A percentile compares a stretch with the other conserved stretches of the same genome.
Evolutionary conservation across 176 grass and related monocot species (phyloP).

Genomic region (Avena sativa): DNA sequence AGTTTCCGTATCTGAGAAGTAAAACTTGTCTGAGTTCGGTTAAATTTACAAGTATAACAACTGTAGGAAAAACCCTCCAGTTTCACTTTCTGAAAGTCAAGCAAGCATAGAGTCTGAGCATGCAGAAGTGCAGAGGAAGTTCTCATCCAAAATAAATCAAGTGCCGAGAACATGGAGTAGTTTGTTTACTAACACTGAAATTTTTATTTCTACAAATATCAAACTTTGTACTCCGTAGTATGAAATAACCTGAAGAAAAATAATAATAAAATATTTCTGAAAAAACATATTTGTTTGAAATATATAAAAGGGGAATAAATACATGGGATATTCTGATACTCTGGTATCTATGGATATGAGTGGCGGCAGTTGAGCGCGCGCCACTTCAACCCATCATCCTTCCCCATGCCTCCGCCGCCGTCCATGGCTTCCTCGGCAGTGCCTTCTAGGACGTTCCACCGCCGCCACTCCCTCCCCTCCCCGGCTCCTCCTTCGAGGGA

Average conservation of each 20-base stretch:
- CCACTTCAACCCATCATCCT: slow-evolving; percentile 27
- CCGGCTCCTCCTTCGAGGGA: background rate
- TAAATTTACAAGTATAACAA: background rate
- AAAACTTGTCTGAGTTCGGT: background rate
- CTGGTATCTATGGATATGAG: slow-evolving; percentile 42
- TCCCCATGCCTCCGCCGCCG: background rate
- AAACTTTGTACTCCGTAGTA: background rate
- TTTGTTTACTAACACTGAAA: too few relatives aligned
- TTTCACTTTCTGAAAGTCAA: background rate
- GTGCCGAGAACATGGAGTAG: too few relatives aligned
- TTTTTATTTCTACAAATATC: too few relatives aligned
- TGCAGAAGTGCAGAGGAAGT: background rate
- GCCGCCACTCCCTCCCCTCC: background rate
- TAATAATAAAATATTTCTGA: background rate
- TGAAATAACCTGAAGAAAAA: background rate
- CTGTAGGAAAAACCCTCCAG: background rate
- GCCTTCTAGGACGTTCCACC: slow-evolving; percentile 48
- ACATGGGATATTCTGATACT: slow-evolving; percentile 42
- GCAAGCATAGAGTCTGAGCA: background rate
- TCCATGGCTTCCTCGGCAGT: slow-evolving; percentile 43
- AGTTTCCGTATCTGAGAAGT: background rate
- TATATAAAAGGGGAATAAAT: background rate
- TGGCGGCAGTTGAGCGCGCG: slow-evolving; percentile 26
- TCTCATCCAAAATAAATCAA: background rate
- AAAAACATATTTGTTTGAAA: too few relatives aligned